Evolutionary conservation across 1,284 basidiomycete genomes (phyloP).

Genomic region (Leccinum subrobustum): DNA sequence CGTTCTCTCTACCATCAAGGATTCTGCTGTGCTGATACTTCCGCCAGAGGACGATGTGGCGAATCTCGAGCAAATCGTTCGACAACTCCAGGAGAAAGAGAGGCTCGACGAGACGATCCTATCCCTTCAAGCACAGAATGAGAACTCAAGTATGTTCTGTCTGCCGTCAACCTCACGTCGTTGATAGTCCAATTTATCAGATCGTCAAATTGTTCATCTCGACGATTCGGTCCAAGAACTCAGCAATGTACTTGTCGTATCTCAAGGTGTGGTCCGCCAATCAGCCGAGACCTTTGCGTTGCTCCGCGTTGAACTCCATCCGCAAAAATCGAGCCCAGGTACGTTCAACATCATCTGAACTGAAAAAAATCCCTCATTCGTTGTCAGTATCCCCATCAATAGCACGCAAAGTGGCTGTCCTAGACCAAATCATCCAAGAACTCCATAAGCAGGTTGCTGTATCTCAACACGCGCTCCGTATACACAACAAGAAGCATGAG

Average conservation of each 20-base stretch:
- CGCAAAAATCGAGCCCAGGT: neutral
- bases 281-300: neutral
- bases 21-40: neutral
- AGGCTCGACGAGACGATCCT: neutral
- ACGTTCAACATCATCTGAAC: neutral
- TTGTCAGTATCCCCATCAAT: neutral
- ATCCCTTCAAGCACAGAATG: neutral
- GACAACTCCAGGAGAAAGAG: neutral
- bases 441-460: neutral
- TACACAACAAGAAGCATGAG: neutral
- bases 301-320: neutral
- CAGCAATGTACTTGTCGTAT: neutral
- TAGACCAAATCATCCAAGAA: neutral
- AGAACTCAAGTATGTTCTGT: neutral
- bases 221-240: neutral
- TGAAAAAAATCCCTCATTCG: neutral
- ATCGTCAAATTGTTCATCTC: neutral
- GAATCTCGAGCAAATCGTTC: neutral
- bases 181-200: neutral
- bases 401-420: neutral
- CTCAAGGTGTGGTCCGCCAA: neutral
- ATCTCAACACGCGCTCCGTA: neutral
- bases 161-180: neutral
- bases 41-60: neutral
- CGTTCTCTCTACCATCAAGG: neutral